These are phyloP conservation scores for Fusarium pseudocircinatum DNA, from an alignment of 2,329 filamentous ascomycete species.

Conservation along the genomic window DNA sequence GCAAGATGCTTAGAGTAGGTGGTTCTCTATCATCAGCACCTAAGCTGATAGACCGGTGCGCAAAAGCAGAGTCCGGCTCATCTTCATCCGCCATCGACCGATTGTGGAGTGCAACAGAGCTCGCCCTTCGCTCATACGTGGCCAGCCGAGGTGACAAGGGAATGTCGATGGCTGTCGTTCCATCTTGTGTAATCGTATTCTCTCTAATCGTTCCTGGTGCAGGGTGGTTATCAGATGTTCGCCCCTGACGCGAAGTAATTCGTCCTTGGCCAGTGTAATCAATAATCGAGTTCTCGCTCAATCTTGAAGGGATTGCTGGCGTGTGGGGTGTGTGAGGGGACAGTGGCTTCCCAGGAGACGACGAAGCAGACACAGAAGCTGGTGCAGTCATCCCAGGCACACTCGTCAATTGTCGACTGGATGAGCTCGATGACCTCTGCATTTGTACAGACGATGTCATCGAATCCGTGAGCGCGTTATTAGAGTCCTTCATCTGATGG, in stretches of 20 bases:
- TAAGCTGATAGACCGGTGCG: slow-evolving; percentile 73
- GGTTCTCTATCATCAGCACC: slow-evolving; percentile 72
- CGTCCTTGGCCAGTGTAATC: slow-evolving; percentile 47
- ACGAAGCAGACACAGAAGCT: slow-evolving; percentile 83
- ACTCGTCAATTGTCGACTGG: slow-evolving; percentile 67
- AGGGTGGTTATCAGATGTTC: slow-evolving; percentile 38
- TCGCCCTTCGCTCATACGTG: slow-evolving; percentile 69
- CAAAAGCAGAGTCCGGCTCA: slow-evolving; percentile 68
- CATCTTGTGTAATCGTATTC: slow-evolving; percentile 57
- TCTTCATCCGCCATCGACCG: slow-evolving; percentile 66
- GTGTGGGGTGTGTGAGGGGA: slow-evolving; percentile 93
- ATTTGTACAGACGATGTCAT: slow-evolving; percentile 90
- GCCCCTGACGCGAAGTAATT: slow-evolving; percentile 44
- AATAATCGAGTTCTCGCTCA: slow-evolving; percentile 86
- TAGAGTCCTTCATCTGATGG: slow-evolving; percentile 88
- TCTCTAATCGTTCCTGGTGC: slow-evolving; percentile 49
- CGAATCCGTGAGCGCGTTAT: slow-evolving; percentile 88
- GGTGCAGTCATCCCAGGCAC: slow-evolving; percentile 75
- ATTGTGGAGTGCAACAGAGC: slow-evolving; percentile 73
- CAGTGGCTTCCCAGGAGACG: slow-evolving; percentile 88
- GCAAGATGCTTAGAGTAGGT: slow-evolving; percentile 71
- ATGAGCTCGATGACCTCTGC: slow-evolving; percentile 82
- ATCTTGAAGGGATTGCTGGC: slow-evolving; percentile 89
- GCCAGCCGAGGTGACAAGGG: slow-evolving; percentile 73
- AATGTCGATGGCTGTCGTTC: slow-evolving; percentile 76